phyloP scores from a whole-genome alignment of 2,329 filamentous ascomycete genomes.

The Sporothrix mexicana region DNA sequence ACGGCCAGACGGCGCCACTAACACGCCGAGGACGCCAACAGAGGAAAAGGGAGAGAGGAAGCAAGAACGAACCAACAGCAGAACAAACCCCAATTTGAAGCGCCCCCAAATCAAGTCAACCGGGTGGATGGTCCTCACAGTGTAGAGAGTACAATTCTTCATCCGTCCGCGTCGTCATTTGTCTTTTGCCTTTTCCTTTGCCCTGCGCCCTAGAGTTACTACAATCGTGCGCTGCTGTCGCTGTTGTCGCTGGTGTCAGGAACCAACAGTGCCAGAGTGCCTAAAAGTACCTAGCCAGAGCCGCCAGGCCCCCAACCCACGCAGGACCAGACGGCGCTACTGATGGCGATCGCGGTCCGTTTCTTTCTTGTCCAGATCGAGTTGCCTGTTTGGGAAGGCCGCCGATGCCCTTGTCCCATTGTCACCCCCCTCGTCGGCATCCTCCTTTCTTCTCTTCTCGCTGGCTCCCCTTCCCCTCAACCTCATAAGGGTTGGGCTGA shows the following conservation, averaged over 20 bases:
- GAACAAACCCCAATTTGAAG: not conserved
- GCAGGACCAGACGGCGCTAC: not conserved
- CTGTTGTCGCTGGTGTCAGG: no score
- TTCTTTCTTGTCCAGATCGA: slow-evolving; percentile 13
- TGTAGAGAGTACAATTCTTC: not conserved
- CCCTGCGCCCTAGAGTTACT: not conserved
- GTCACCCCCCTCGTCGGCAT: not conserved
- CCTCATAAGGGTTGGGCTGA: slow-evolving; percentile 3
- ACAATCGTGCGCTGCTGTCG: not conserved
- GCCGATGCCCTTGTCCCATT: not conserved
- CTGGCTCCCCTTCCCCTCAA: not conserved
- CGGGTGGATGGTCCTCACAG: not conserved
- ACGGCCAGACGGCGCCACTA: no score
- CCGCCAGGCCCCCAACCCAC: not conserved
- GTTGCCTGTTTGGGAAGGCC: slow-evolving; percentile 10
- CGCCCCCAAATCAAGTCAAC: not conserved
- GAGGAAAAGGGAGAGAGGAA: no score
- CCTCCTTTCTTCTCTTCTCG: not conserved
- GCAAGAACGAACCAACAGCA: no score
- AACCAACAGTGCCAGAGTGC: not conserved
- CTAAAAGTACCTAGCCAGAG: not conserved
- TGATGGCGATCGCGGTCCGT: slow-evolving; percentile 18
- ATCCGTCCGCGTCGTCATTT: no score
- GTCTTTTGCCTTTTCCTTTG: not conserved
- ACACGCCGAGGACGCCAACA: no score